Percentiles rank a stretch among this genome's conserved stretches.
phyloP scores from a whole-genome alignment of 2,329 filamentous ascomycete genomes.

The Claviceps spartinae region DNA sequence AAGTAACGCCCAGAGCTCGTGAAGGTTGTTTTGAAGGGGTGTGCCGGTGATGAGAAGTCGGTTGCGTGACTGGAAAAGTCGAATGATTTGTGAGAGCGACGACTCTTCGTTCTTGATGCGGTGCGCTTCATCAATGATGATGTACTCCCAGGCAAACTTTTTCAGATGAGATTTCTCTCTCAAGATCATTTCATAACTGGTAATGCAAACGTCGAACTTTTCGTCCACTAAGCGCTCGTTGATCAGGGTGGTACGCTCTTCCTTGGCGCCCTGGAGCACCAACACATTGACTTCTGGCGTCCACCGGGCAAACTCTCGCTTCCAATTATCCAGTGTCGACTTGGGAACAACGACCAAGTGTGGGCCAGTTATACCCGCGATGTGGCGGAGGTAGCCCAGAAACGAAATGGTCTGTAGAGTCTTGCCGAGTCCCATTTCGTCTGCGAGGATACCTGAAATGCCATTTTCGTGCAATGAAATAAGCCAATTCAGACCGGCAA shows the following conservation, averaged over 20 bases:
- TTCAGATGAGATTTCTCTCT: constrained; percentile 88
- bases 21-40: constrained; percentile 91
- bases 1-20: constrained; percentile 92
- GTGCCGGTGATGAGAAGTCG: constrained; percentile 92
- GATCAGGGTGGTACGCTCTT: constrained; percentile 79
- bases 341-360: constrained; percentile 90
- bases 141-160: constrained; percentile 99
- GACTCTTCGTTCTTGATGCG: constrained; percentile 99
- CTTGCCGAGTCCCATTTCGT: constrained; percentile 98
- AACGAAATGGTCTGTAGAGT: constrained; percentile 96
- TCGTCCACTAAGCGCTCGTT: constrained; percentile 84
- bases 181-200: constrained; percentile 97
- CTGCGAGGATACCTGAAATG: constrained; percentile 93
- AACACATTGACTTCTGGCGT: constrained; percentile 91
- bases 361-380: constrained; percentile 78
- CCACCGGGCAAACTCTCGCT: constrained; percentile 85
- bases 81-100: constrained; percentile 89
- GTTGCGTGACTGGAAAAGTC: constrained; percentile 90
- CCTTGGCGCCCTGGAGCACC: constrained; percentile 88
- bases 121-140: constrained; percentile 95
- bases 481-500: constrained; percentile 92
- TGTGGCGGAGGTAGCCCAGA: constrained; percentile 82
- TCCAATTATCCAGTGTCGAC: constrained; percentile 97
- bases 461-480: constrained; percentile 97
- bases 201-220: constrained; percentile 95